phyloP scores from a whole-genome alignment of 2,329 filamentous ascomycete species.

The Boeremia lycopersici region DNA sequence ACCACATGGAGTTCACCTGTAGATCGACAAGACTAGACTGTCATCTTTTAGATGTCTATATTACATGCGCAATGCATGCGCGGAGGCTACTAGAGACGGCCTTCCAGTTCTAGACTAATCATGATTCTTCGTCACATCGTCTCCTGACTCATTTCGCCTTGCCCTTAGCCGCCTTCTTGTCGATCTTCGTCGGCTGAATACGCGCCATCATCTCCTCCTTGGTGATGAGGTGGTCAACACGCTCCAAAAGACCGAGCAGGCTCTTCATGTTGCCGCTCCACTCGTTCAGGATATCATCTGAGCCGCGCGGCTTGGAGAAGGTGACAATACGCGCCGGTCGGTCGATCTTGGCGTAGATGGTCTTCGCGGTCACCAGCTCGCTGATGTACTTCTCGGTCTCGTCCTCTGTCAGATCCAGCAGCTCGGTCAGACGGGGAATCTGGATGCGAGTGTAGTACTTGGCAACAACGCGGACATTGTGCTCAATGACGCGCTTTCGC shows the following conservation, averaged over 20 bases:
- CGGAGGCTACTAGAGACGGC: conserved; percentile 33
- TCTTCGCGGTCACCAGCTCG: conserved; percentile 95
- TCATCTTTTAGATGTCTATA: conserved; percentile 36
- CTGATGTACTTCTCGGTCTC: conserved; percentile 99
- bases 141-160: conserved; percentile 36
- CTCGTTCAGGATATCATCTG: conserved; percentile 95
- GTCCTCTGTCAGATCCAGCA: conserved; percentile 89
- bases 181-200: conserved; percentile 72
- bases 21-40: conserved; percentile 16
- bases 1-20: conserved; percentile 24
- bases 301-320: conserved; percentile 93
- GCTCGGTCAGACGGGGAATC: conserved; percentile 85
- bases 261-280: conserved; percentile 99
- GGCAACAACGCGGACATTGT: conserved; percentile 95
- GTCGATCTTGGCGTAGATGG: conserved; percentile 97
- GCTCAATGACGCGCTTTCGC: conserved; percentile 97
- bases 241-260: conserved; percentile 80
- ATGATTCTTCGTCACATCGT: conserved; percentile 21
- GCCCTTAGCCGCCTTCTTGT: conserved; percentile 49
- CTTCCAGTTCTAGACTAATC: conserved; percentile 42
- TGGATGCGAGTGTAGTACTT: conserved; percentile 99
- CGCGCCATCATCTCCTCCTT: conserved; percentile 99
- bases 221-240: conserved; percentile 96
- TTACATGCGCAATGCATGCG: conserved; percentile 44
- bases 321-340: conserved; percentile 88